phyloP scores from a whole-genome alignment of 2,329 filamentous ascomycete species.

The Sclerotiophoma versabilis region DNA sequence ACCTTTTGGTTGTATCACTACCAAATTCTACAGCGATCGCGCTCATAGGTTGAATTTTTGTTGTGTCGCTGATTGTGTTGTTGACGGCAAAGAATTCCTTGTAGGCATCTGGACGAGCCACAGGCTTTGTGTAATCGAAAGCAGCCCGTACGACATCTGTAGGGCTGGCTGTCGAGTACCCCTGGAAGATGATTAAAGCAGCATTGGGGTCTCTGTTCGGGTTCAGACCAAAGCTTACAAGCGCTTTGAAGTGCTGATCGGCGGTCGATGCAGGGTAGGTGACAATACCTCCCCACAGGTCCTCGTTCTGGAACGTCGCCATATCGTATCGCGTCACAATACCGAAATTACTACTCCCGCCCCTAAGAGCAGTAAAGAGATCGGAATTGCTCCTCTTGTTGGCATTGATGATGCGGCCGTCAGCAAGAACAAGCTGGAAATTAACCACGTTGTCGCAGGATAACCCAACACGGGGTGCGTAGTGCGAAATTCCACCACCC shows the following conservation, averaged over 20 bases:
- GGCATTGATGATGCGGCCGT: constrained; percentile 33
- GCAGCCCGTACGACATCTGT: constrained; percentile 17
- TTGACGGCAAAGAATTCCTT: constrained; percentile 25
- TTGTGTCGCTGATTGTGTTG: constrained; percentile 23
- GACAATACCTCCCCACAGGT: constrained; percentile 24
- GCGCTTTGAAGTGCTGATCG: constrained; percentile 17
- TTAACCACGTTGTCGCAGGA: constrained; percentile 28
- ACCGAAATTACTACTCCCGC: constrained; percentile 39
- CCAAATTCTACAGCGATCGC: constrained; percentile 22
- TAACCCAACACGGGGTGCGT: constrained; percentile 10
- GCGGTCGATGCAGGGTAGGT: constrained; percentile 17
- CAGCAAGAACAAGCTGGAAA: constrained; percentile 48
- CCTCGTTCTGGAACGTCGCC: constrained; percentile 26
- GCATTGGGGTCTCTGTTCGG: constrained; percentile 14
- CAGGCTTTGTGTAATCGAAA: constrained; percentile 26
- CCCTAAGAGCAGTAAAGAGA: constrained; percentile 46
- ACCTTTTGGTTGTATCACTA: constrained; percentile 17
- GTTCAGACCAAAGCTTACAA: constrained; percentile 18
- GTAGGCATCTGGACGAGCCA: constrained; percentile 20
- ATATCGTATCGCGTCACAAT: constrained; percentile 34
- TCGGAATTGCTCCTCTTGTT: constrained; percentile 23
- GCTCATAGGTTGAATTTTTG: constrained; percentile 26
- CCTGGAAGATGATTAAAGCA: constrained; percentile 21
- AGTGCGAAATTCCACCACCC: constrained; percentile 30
- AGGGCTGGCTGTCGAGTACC: constrained; percentile 20